These are phyloP conservation scores for Populus hybrid DNA, from an alignment of 441 rosid genomes.

Conservation along the genomic window DNA sequence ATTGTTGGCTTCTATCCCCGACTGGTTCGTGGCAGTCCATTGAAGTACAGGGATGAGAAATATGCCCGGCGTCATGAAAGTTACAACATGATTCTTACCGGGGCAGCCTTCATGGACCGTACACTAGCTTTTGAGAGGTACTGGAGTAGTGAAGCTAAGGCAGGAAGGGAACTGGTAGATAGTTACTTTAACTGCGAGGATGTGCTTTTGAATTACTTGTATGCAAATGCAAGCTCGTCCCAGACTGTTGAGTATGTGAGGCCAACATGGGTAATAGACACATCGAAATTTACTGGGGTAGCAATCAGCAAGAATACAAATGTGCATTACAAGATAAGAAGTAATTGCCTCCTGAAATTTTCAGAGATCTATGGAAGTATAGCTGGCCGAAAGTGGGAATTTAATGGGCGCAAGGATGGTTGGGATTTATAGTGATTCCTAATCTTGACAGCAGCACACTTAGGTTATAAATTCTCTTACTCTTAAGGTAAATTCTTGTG, in stretches of 20 bases:
- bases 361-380: conserved; percentile 68
- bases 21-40: conserved; percentile 40
- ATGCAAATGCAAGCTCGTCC: conserved; percentile 66
- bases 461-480: not conserved
- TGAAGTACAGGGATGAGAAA: conserved; percentile 75
- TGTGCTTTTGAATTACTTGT: conserved; percentile 70
- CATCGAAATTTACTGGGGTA: conserved; percentile 75
- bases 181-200: conserved; percentile 82
- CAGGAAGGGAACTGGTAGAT: conserved; percentile 72
- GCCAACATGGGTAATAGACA: conserved; percentile 82
- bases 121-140: conserved; percentile 61
- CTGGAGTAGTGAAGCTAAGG: conserved; percentile 54
- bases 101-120: conserved; percentile 85
- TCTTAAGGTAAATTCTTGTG: conserved; percentile 21
- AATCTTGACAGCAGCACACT: not conserved
- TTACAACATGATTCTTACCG: conserved; percentile 91
- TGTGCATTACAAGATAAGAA: conserved; percentile 71
- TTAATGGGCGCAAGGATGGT: conserved; percentile 68
- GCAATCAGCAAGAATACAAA: conserved; percentile 87
- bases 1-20: conserved; percentile 95
- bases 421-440: conserved; percentile 66
- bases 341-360: conserved; percentile 63
- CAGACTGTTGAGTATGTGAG: conserved; percentile 75
- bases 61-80: conserved; percentile 71
- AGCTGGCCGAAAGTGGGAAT: conserved; percentile 50